These are phyloP conservation scores for Tephrocybe sp. DNA, from an alignment of 768 basidiomycete genomes.

Conservation along the genomic window DNA sequence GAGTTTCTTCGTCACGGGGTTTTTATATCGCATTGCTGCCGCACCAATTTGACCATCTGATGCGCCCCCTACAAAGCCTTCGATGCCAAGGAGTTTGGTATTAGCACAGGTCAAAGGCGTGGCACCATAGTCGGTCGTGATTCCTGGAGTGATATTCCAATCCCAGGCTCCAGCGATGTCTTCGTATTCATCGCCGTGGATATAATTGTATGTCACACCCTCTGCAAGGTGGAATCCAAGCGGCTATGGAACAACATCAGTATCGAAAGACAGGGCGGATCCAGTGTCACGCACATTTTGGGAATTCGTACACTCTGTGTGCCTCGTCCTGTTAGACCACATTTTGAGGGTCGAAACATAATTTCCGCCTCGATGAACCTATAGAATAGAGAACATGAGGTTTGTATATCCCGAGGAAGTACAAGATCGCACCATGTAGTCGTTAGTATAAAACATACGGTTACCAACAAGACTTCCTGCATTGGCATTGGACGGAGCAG, in stretches of 20 bases:
- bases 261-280: not conserved
- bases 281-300: slow-evolving; percentile 36
- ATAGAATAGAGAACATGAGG: not conserved
- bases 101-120: slow-evolving; percentile 51
- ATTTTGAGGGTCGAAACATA: slow-evolving; percentile 65
- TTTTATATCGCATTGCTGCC: slow-evolving; percentile 67
- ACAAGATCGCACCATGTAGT: slow-evolving; percentile 55
- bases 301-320: slow-evolving; percentile 62
- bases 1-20: slow-evolving; percentile 53
- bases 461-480: slow-evolving; percentile 53
- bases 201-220: slow-evolving; percentile 61
- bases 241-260: slow-evolving; percentile 31
- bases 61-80: slow-evolving; percentile 65
- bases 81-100: slow-evolving; percentile 41
- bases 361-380: slow-evolving; percentile 61
- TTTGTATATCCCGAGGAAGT: not conserved
- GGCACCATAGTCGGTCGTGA: slow-evolving; percentile 59
- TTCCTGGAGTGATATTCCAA: slow-evolving; percentile 77
- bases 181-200: slow-evolving; percentile 67
- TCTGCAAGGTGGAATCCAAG: slow-evolving; percentile 73
- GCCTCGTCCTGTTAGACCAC: slow-evolving; percentile 56
- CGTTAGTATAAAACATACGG: slow-evolving; percentile 62
- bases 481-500: slow-evolving; percentile 44
- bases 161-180: slow-evolving; percentile 75
- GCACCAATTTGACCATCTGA: slow-evolving; percentile 56